Evolutionary conservation across 345 rosid species (phyloP), one percentile per base, ranked within the genome.

Genomic region (Sonneratia caseolaris): DNA sequence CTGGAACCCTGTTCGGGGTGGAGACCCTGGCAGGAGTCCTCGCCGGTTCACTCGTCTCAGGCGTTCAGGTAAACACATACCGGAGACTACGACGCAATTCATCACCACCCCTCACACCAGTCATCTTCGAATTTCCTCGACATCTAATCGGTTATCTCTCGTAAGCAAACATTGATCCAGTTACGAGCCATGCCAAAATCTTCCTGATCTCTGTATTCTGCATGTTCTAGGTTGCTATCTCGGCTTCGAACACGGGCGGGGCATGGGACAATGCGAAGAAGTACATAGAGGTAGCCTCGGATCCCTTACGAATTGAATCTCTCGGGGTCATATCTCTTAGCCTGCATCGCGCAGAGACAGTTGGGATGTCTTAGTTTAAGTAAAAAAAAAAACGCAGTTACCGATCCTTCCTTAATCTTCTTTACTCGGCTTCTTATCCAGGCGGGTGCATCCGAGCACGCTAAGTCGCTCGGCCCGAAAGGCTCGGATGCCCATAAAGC

Each of bases 211-310:
- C 8, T 59, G 36, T 59, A 22, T 59, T 42, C 45, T 42, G 45
- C 56, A 13, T 21, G 66, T 8, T 35, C 42, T 55, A 88, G 89
- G 84, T 87, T 74, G 94, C 94, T 37, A 87, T 89, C 53, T 87
- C 91, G 36, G 88, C 91, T 71, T 89, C 94, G 7, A 89, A 89
- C 81, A 87, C 94, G 0, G 90, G 91, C 27, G 94, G 91, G 38
- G 91, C 91, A 21, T 85, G 88, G 88, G 90, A 89, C 42, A 89
- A 87, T 71, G 91, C 90, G 22, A 87, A 89, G 83, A 89, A 87
- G 76, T 85, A 85, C 84, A 87, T 82, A 15, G 94, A 89, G 94
- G 92, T 85, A 80, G 43, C 40, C 22, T 70, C 47, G 14, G 0
- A 37, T 51, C 22, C 9, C 24, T 19, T 21, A 24, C 4, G 32